A percentile compares a stretch with the other conserved stretches of the same genome.
Conservation (phyloP, 768 basidiomycete genomes). For the Russula griseocarnosa region DNA sequence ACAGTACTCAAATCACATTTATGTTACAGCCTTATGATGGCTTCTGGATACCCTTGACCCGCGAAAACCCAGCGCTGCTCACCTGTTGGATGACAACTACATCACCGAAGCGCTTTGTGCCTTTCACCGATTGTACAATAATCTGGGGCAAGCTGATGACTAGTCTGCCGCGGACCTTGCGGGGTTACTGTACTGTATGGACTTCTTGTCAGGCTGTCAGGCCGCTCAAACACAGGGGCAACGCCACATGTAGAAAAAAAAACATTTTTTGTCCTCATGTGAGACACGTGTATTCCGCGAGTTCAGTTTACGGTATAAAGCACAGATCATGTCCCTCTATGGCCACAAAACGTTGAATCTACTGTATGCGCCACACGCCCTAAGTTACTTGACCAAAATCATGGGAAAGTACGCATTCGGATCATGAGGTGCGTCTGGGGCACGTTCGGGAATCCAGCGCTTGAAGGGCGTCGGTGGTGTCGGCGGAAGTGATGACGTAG, state of each 20-base stretch:
- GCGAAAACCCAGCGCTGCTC: constrained; percentile 21
- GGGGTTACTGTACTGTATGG: not conserved
- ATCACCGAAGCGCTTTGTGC: constrained; percentile 2
- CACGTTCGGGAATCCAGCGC: constrained; percentile 69
- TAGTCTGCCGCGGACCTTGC: constrained; percentile 21
- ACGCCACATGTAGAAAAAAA: not conserved
- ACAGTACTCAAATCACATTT: not conserved
- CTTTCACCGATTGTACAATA: not conserved
- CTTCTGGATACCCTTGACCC: not conserved
- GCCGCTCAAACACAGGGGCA: not conserved
- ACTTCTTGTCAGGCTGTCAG: not conserved
- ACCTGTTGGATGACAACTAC: not conserved
- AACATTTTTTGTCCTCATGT: not conserved
- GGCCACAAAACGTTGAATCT: not conserved
- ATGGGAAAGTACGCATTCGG: constrained; percentile 82
- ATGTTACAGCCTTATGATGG: not conserved
- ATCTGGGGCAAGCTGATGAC: not conserved
- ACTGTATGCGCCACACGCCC: constrained; percentile 15
- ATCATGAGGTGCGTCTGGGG: constrained; percentile 79
- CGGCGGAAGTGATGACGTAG: constrained; percentile 67
- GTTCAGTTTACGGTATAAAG: constrained; percentile 1
- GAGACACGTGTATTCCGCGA: constrained; percentile 3
- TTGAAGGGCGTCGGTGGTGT: constrained; percentile 60
- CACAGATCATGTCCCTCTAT: not conserved
- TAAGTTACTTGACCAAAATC: constrained; percentile 49